Percentiles rank a stretch among this genome's conserved stretches.
Conservation (phyloP, 805 yeast species). For the Starmerella ratchasimensis region DNA sequence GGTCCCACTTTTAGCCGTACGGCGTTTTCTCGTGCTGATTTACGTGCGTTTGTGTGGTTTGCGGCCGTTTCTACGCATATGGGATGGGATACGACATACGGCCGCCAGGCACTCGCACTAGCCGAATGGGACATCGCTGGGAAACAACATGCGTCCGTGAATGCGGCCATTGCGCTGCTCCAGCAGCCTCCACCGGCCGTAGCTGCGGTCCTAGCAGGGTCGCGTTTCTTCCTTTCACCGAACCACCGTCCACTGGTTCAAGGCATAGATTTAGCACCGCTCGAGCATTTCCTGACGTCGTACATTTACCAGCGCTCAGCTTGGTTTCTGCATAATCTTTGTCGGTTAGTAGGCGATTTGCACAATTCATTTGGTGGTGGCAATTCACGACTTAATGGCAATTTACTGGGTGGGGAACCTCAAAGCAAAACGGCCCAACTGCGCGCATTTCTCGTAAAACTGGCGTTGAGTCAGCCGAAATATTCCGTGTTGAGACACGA, state of each 20-base stretch:
- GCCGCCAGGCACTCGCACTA: not conserved
- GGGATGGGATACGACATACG: not conserved
- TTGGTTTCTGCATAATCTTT: not conserved
- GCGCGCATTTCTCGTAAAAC: no score
- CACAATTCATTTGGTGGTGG: no score
- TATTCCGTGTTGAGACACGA: no score
- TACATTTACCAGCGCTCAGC: constrained; percentile 9
- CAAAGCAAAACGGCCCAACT: no score
- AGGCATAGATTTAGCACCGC: constrained; percentile 1
- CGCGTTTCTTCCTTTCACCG: not conserved
- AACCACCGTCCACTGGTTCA: no score
- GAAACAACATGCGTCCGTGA: not conserved
- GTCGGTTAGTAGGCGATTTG: not conserved
- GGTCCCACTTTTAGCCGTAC: no score
- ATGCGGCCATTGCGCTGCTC: constrained; percentile 1
- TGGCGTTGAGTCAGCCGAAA: no score
- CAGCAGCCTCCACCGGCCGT: not conserved
- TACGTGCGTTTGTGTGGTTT: constrained; percentile 10
- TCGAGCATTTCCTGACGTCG: constrained; percentile 8
- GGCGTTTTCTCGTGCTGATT: constrained; percentile 7
- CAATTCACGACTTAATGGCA: no score
- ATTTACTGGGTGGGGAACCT: no score
- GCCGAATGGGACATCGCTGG: constrained; percentile 1
- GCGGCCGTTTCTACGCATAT: constrained; percentile 1
- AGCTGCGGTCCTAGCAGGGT: not conserved